phyloP scores from a whole-genome alignment of 352 stramenopile species.

The Pythium aristosporum region DNA sequence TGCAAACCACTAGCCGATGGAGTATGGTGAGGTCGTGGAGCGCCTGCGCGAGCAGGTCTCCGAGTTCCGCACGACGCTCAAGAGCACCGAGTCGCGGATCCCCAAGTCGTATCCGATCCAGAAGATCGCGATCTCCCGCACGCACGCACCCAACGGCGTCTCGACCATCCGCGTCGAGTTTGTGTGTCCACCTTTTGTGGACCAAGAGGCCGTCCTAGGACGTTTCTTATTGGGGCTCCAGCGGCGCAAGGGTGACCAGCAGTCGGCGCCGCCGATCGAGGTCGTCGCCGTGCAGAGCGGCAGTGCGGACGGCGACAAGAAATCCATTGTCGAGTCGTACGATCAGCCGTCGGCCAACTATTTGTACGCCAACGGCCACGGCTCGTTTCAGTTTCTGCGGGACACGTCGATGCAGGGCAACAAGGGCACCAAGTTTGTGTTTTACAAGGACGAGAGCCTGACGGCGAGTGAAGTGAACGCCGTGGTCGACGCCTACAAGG shows the following conservation, averaged over 20 bases:
- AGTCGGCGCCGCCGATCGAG: conserved; percentile 35
- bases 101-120: conserved; percentile 79
- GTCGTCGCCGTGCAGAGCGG: conserved; percentile 48
- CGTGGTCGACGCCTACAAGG: conserved; percentile 82
- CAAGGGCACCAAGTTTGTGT: conserved; percentile 60
- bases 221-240: conserved; percentile 66
- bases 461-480: conserved; percentile 68
- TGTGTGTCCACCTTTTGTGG: conserved; percentile 69
- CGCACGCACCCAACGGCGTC: conserved; percentile 77
- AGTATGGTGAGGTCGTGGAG: conserved; percentile 71
- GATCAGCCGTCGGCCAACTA: conserved; percentile 72
- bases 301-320: conserved; percentile 34
- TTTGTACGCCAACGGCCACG: conserved; percentile 69
- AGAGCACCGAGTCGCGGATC: conserved; percentile 65
- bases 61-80: conserved; percentile 75
- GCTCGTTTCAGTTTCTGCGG: conserved; percentile 80
- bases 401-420: conserved; percentile 45
- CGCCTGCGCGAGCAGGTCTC: conserved; percentile 69
- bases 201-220: conserved; percentile 71
- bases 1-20: conserved; percentile 37
- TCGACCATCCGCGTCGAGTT: conserved; percentile 85
- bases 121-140: conserved; percentile 81
- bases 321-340: conserved; percentile 62
- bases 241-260: conserved; percentile 10
- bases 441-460: conserved; percentile 86